Evolutionary conservation across 495 filamentous ascomycete species (phyloP).

Genomic region (Corynascus novoguineensis): DNA sequence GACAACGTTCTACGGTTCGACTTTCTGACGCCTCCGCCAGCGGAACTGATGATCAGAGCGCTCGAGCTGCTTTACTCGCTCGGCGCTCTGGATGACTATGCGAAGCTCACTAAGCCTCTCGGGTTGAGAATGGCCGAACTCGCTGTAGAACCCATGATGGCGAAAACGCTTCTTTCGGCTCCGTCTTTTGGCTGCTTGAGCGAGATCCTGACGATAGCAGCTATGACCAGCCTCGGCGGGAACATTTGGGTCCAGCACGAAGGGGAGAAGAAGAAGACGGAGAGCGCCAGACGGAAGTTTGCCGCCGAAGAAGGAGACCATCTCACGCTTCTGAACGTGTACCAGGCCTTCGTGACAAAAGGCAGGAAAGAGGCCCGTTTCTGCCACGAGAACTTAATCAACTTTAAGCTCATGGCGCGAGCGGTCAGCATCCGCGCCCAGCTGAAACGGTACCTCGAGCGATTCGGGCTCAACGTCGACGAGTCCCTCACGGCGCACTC

Average conservation of each 20-base stretch:
- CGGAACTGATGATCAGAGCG: slow-evolving; percentile 80
- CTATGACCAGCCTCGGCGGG: slow-evolving; percentile 86
- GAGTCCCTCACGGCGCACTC: slow-evolving; percentile 42
- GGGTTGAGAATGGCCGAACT: slow-evolving; percentile 92
- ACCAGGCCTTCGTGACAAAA: slow-evolving; percentile 80
- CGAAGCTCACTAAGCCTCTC: slow-evolving; percentile 82
- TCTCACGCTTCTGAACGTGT: slow-evolving; percentile 89
- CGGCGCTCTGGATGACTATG: slow-evolving; percentile 83
- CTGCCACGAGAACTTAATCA: slow-evolving; percentile 80
- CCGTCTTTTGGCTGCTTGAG: slow-evolving; percentile 69
- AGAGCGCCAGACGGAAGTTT: slow-evolving; percentile 73
- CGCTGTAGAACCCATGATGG: slow-evolving; percentile 94
- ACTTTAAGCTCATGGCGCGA: slow-evolving; percentile 73
- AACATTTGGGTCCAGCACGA: slow-evolving; percentile 77
- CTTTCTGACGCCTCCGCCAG: slow-evolving; percentile 82
- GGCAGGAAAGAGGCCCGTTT: slow-evolving; percentile 81
- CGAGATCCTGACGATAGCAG: slow-evolving; percentile 86
- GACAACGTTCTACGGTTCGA: slow-evolving; percentile 91
- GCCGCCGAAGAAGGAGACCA: slow-evolving; percentile 94
- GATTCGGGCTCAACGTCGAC: slow-evolving; percentile 69
- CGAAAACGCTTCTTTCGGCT: slow-evolving; percentile 78
- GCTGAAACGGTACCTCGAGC: slow-evolving; percentile 78
- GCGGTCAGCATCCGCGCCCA: slow-evolving; percentile 85
- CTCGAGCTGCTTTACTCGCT: slow-evolving; percentile 87
- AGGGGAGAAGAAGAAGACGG: slow-evolving; percentile 64